These are phyloP conservation scores for Cynara cardunculus DNA, from an alignment of 129 eudicot species.

Conservation along the genomic window DNA sequence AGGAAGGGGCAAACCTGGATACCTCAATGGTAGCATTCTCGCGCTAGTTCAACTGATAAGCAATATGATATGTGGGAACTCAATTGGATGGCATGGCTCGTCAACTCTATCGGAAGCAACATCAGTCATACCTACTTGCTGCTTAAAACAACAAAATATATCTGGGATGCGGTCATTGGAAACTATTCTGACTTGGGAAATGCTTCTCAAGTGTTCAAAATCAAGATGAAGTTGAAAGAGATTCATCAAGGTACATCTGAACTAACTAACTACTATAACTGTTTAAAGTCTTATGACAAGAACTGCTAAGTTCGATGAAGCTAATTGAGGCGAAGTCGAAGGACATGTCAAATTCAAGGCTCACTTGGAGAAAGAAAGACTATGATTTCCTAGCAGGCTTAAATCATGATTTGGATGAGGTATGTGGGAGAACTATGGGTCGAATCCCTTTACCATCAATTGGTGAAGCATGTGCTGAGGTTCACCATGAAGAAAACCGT, in stretches of 20 bases:
- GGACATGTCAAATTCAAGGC: too few species aligned
- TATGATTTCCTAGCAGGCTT: too few species aligned
- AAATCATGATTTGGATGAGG: not conserved
- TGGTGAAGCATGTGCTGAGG: conserved; percentile 6
- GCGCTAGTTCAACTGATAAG: not conserved
- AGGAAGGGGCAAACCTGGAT: not conserved
- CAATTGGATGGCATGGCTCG: not conserved
- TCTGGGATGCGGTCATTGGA: too few species aligned
- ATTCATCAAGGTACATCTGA: too few species aligned
- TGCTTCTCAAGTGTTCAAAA: too few species aligned
- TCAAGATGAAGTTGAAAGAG: too few species aligned
- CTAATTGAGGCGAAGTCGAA: too few species aligned
- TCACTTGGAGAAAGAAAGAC: too few species aligned
- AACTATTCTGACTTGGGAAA: too few species aligned
- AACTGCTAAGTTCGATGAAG: too few species aligned
- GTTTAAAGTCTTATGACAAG: too few species aligned
- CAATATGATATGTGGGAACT: not conserved
- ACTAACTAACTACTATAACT: too few species aligned
- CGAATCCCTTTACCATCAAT: not conserved
- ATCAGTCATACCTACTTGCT: not conserved
- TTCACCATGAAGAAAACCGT: not conserved
- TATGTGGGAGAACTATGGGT: not conserved
- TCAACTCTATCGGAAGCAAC: not conserved
- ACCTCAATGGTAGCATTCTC: not conserved
- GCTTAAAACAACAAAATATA: not conserved